Base-by-base conservation (phyloP, 371 early-diverging fungal species). In the Chytridiales sp. region DNA sequence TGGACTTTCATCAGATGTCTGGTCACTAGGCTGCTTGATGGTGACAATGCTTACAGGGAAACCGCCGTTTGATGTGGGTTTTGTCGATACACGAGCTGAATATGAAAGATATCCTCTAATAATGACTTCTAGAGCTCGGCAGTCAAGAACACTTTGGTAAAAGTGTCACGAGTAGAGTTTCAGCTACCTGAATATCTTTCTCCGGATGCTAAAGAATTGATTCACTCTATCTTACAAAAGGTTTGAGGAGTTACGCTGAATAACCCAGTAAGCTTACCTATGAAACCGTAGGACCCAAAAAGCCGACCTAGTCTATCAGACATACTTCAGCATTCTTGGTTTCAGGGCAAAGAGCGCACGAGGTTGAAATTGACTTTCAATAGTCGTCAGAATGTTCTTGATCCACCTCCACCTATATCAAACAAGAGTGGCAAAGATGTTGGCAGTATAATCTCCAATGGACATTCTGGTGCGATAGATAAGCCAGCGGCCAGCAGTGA, bases 1-100 rank as follows among this genome's bases (percentile, higher is more conserved):
- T 64, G 81, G 85, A 4, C 79, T 80, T 55, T 75, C 84, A 22
- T 79, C 81, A 0, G 88, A 88, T 63, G 68, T 82, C 13, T 80
- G 85, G 92, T 85, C 83, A 39, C 71, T 78, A 26, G 80, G 90
- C 35, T 76, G 86, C 66, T 59, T 85, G 52, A 51, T 83, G 57
- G 51, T 87, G 61, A 81, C 87, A n/a, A 53, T 65, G 5, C 48
- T 91, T 56, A 70, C 84, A 49, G 89, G 84, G 24, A 73, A 62
- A 52, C 86, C 85, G 24, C 86, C 82, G 8, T 86, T 84, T 59
- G 84, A 88, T 60, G 86, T 83, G 43, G 47, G 62, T 40, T 30
- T 5, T n/a, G n/a, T n/a, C n/a, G n/a, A n/a, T n/a, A n/a, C 21
- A 4, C 2, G 19, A 3, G 53, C 48, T 27, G 22, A 34, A 43